phyloP scores from a whole-genome alignment of 1,139 yeast genomes.

The Zygosaccharomyces sapae region DNA sequence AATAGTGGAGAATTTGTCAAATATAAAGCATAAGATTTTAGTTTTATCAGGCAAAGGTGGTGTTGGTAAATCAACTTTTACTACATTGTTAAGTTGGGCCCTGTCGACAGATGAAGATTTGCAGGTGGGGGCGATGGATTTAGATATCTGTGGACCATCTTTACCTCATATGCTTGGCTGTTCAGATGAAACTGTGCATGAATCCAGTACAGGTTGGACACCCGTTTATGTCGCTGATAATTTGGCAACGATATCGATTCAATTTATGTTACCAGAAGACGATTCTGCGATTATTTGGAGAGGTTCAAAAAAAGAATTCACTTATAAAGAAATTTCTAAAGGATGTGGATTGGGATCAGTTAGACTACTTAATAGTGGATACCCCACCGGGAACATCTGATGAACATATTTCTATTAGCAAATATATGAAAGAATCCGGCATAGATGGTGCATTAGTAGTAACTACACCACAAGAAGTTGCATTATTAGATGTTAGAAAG shows the following conservation, averaged over 20 bases:
- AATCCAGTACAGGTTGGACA: constrained; percentile 90
- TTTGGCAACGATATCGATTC: constrained; percentile 91
- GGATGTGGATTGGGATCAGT: constrained; percentile 84
- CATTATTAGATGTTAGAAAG: constrained; percentile 87
- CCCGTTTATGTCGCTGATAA: constrained; percentile 96
- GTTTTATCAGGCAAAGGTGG: constrained; percentile 97
- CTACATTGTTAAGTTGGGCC: constrained; percentile 95
- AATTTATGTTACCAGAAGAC: constrained; percentile 88
- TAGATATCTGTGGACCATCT: constrained; percentile 97
- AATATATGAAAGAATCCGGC: constrained; percentile 83
- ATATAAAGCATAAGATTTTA: constrained; percentile 75
- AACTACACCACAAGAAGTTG: constrained; percentile 97
- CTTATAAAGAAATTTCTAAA: constrained; percentile 88
- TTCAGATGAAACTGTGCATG: constrained; percentile 78
- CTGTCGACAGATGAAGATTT: constrained; percentile 80
- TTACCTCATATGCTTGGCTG: constrained; percentile 94
- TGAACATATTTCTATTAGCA: constrained; percentile 87
- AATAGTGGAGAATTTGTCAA: constrained; percentile 63
- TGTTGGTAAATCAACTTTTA: constrained; percentile 94
- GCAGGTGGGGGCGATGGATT: constrained; percentile 94
- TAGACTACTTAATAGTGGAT: constrained; percentile 87
- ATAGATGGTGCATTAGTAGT: constrained; percentile 94
- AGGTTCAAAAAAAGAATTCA: constrained; percentile 90
- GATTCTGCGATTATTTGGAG: constrained; percentile 97
- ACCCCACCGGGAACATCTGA: constrained; percentile 99